Base-by-base conservation (phyloP, 1,284 basidiomycete species). In the Cryptococcus sp. region DNA sequence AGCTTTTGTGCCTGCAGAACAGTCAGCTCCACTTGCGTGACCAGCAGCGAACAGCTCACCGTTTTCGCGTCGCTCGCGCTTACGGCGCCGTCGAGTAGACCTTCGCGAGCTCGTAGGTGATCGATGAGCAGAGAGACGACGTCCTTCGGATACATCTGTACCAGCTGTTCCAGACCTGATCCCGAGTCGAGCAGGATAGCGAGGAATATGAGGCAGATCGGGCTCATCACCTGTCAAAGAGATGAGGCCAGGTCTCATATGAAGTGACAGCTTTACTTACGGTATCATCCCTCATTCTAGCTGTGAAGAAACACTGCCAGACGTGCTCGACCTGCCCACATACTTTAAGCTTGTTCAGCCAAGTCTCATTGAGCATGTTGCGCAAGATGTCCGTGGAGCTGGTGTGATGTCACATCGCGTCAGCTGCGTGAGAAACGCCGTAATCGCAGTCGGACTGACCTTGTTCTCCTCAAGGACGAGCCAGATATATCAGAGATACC, bases 311-410 rank as follows among this genome's bases (percentile, higher is more conserved):
- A 41, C 55, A 49, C 13, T 60, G 58, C 62, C 72, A 78, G 10
- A 76, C 60, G 11, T 50, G 54, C 41, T 76, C 77, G 0, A 66
- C 66, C 53, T 77, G 70, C 16, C 73, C 76, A 42, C 75, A 76
- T 5, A 74, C 56, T 22, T 67, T 63, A 50, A 77, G 60, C 53
- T 70, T 76, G 0, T 50, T 58, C 25, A 74, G 50, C 76, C 76
- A 79, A 5, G 50, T 58, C 17, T 62, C 64, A 22, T 69, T 65
- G 40, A 62, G 63, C 72, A 77, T 74, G 51, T 71, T 74, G 8
- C 56, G 50, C 11, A 79, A 60, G 1, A 78, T 60, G 49, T 79
- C 77, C 7, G 72, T 54, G 6, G 71, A 66, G 53, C 75, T 77
- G 54, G 7, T 8, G n/a, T 17, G 35, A 35, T 10, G 45, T 16